Conservation (phyloP, 192 early-diverging fungal species). For the Mortierella hygrophila region DNA sequence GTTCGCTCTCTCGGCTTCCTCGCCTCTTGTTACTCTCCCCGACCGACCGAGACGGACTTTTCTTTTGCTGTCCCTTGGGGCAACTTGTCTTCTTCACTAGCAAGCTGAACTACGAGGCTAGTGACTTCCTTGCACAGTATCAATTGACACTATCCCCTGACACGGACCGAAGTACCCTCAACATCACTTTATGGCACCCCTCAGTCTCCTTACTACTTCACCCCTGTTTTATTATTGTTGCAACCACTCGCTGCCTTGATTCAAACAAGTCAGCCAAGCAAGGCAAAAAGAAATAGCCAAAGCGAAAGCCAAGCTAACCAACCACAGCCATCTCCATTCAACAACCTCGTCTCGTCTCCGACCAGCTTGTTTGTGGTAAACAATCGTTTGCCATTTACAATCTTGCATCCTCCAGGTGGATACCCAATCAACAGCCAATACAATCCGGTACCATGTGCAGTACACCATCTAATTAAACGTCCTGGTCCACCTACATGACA, state of each 20-base stretch:
- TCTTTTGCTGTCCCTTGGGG: not conserved
- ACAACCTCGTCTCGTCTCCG: not conserved
- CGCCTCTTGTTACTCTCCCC: not conserved
- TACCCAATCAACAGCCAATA: not conserved
- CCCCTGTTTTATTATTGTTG: not conserved
- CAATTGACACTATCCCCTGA: not conserved
- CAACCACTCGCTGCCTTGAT: not conserved
- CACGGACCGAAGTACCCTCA: not conserved
- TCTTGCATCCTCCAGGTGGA: no score
- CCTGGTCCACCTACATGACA: not conserved
- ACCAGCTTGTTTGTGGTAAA: not conserved
- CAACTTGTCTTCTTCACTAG: not conserved
- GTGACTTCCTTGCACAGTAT: not conserved
- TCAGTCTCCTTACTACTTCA: not conserved
- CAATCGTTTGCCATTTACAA: not conserved
- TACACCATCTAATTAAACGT: not conserved
- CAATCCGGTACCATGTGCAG: not conserved
- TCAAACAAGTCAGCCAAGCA: not conserved
- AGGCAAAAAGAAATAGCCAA: no score
- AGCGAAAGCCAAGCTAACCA: not conserved
- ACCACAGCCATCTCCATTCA: not conserved
- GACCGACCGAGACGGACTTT: slow-evolving; percentile 8
- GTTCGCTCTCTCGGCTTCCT: not conserved
- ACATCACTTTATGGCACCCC: not conserved
- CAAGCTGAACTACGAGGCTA: not conserved